These are phyloP conservation scores for Sistotremastrum niveocremeum DNA, from an alignment of 768 basidiomycete genomes.

Conservation along the genomic window DNA sequence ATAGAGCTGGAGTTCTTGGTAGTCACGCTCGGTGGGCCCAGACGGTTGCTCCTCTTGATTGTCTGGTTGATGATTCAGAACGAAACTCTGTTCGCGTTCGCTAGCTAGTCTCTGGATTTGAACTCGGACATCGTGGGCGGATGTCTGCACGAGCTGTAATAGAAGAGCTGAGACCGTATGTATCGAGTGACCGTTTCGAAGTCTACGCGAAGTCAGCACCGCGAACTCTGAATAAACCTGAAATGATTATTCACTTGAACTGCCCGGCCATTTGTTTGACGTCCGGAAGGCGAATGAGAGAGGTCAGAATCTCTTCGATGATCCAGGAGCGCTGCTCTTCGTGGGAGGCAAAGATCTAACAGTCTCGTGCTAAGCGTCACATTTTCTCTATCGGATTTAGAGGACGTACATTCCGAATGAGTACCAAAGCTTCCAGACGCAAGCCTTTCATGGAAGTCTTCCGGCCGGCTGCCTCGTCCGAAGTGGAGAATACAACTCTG, in stretches of 20 bases:
- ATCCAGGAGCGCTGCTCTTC: slow-evolving; percentile 91
- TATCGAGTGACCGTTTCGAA: slow-evolving; percentile 84
- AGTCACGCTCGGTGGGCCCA: background rate
- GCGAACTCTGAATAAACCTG: background rate
- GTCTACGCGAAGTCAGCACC: slow-evolving; percentile 26
- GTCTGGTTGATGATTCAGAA: slow-evolving; percentile 45
- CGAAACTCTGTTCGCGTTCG: slow-evolving; percentile 44
- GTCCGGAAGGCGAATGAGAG: slow-evolving; percentile 80
- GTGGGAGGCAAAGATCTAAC: slow-evolving; percentile 81
- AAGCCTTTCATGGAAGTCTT: slow-evolving; percentile 72
- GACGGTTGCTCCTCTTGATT: slow-evolving; percentile 34
- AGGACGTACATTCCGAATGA: slow-evolving; percentile 68
- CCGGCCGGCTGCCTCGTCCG: slow-evolving; percentile 27
- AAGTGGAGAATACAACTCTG: slow-evolving; percentile 40
- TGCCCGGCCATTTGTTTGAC: slow-evolving; percentile 83
- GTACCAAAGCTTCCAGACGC: slow-evolving; percentile 64
- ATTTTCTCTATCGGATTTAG: background rate
- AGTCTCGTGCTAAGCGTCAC: background rate
- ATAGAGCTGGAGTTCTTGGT: slow-evolving; percentile 61
- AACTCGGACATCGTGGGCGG: slow-evolving; percentile 75
- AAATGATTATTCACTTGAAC: slow-evolving; percentile 47
- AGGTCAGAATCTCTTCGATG: slow-evolving; percentile 90
- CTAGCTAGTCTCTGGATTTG: slow-evolving; percentile 50
- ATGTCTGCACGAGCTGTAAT: slow-evolving; percentile 93
- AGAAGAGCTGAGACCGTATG: slow-evolving; percentile 88